phyloP scores from a whole-genome alignment of 2,329 filamentous ascomycete genomes.

The Ophiocordyceps polyrhachis-furcata region DNA sequence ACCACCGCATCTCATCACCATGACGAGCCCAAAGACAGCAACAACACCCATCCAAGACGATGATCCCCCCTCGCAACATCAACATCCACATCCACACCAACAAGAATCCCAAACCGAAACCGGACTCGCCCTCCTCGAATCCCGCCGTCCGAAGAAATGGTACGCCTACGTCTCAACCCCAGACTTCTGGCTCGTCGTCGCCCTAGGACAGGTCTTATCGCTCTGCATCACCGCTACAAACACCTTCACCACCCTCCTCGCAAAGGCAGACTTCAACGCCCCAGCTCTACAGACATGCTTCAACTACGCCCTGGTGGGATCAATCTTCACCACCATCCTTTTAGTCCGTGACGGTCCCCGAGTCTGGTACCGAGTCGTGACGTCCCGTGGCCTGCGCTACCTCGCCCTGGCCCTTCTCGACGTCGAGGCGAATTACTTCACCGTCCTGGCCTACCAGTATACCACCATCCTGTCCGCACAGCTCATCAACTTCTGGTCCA shows the following conservation, averaged over 20 bases:
- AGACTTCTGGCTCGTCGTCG: conserved; percentile 75
- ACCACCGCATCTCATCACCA: not conserved
- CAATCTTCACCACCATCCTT: conserved; percentile 67
- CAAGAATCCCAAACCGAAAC: conserved; percentile 22
- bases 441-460: conserved; percentile 81
- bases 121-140: conserved; percentile 32
- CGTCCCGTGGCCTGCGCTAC: conserved; percentile 77
- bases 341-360: conserved; percentile 62
- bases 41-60: not conserved
- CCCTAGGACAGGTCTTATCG: conserved; percentile 66
- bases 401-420: conserved; percentile 84
- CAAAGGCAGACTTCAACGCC: conserved; percentile 49
- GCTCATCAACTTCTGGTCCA: conserved; percentile 97
- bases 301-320: conserved; percentile 71
- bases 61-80: not conserved
- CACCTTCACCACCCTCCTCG: conserved; percentile 69
- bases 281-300: conserved; percentile 93
- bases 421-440: conserved; percentile 95
- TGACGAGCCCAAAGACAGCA: not conserved
- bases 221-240: conserved; percentile 86
- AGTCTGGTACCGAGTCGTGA: conserved; percentile 44
- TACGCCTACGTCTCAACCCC: conserved; percentile 62
- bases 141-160: conserved; percentile 36
- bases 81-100: not conserved
- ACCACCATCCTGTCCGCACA: conserved; percentile 86